Percentiles rank a stretch among this genome's conserved stretches.
phyloP scores from a whole-genome alignment of 768 basidiomycete species.

The Clitopilus hobsonii region DNA sequence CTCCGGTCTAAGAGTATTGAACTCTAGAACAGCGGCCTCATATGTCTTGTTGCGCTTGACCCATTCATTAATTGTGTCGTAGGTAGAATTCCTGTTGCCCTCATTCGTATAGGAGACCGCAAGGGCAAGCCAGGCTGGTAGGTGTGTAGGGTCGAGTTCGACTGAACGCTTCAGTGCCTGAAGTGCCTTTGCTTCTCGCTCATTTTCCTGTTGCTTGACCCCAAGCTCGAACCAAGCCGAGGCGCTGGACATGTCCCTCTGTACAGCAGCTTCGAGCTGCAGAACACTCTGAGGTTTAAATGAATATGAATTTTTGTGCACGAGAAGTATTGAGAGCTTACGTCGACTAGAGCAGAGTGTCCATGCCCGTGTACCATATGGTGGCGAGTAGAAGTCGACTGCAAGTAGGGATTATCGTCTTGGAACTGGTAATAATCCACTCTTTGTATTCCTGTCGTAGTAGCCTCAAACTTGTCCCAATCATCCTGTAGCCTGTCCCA shows the following conservation, averaged over 20 bases:
- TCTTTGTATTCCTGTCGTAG: constrained; percentile 55
- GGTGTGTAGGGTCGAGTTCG: constrained; percentile 71
- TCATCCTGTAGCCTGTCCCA: constrained; percentile 72
- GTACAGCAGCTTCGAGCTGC: constrained; percentile 86
- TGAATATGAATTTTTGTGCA: constrained; percentile 1
- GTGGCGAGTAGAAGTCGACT: constrained; percentile 49
- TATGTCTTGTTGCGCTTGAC: constrained; percentile 60
- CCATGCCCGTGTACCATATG: constrained; percentile 37
- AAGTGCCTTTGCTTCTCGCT: constrained; percentile 88
- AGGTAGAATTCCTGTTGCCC: constrained; percentile 65
- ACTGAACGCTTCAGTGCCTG: constrained; percentile 78
- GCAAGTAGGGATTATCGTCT: constrained; percentile 72
- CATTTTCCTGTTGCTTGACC: constrained; percentile 97
- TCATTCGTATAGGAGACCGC: constrained; percentile 93
- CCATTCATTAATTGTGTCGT: constrained; percentile 84
- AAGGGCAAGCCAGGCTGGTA: constrained; percentile 86
- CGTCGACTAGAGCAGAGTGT: constrained; percentile 36
- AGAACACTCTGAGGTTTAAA: constrained; percentile 62
- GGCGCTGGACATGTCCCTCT: constrained; percentile 67
- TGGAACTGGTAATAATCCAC: constrained; percentile 68
- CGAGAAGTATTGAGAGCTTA: constrained; percentile 13
- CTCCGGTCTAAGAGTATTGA: constrained; percentile 27
- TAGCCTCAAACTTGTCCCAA: constrained; percentile 84
- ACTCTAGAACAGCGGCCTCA: constrained; percentile 34
- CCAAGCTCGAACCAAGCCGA: constrained; percentile 88